A percentile compares a stretch with the other conserved stretches of the same genome.
Conservation (phyloP, 441 rosid species). For the Bocquillonia castaneifolia region DNA sequence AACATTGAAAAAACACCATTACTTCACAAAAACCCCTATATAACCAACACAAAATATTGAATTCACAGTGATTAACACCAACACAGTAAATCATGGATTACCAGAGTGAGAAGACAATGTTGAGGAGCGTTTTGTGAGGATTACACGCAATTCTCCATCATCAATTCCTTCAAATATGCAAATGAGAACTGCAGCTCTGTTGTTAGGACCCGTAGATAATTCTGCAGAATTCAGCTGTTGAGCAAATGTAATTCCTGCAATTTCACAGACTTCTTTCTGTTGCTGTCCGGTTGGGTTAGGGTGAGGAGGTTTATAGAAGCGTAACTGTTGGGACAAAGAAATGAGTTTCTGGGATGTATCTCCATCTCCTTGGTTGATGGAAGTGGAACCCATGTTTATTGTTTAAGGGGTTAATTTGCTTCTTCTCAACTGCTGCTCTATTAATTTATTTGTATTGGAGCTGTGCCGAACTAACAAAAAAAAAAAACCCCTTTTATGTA, state of each 20-base stretch:
- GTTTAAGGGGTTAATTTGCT: too few relatives aligned
- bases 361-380: neutral
- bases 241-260: neutral
- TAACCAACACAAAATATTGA: neutral
- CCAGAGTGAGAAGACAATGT: slow-evolving; percentile 56
- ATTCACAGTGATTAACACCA: neutral
- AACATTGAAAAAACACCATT: too few relatives aligned
- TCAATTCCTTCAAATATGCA: slow-evolving; percentile 63
- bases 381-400: too few relatives aligned
- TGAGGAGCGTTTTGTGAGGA: slow-evolving; percentile 64
- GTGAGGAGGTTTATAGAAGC: slow-evolving; percentile 20
- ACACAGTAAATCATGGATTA: slow-evolving; percentile 11
- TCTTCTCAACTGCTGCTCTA: neutral
- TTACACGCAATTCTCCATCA: slow-evolving; percentile 43
- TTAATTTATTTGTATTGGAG: neutral
- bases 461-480: neutral
- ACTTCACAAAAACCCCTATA: neutral
- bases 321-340: slow-evolving; percentile 34
- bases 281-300: neutral
- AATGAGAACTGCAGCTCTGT: slow-evolving; percentile 54
- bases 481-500: neutral
- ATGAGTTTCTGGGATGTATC: slow-evolving; percentile 20
- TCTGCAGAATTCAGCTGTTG: slow-evolving; percentile 13
- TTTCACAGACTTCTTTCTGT: slow-evolving; percentile 1
- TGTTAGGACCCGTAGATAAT: slow-evolving; percentile 18